Evolutionary conservation across 768 basidiomycete species (phyloP).

Genomic region (Tylopilus cervinicoccineus): DNA sequence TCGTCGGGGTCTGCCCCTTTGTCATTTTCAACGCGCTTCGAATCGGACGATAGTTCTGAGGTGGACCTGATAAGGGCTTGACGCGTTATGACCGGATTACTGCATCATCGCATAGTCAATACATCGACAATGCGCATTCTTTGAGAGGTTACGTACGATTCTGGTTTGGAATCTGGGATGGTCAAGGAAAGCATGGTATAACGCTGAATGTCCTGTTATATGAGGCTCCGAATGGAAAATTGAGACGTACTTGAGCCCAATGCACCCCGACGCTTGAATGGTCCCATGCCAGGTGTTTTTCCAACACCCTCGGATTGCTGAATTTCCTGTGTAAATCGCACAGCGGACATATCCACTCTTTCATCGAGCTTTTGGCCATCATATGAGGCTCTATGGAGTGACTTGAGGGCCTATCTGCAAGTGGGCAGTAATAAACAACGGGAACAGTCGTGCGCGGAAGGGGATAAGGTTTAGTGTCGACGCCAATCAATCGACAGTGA

Average conservation of each 20-base stretch:
- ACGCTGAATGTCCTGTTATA: conserved; percentile 10
- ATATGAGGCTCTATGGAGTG: conserved; percentile 9
- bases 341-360: conserved; percentile 49
- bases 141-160: conserved; percentile 10
- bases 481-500: conserved; percentile 36
- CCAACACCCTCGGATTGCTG: conserved; percentile 39
- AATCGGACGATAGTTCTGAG: conserved; percentile 2
- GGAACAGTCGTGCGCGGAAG: conserved; percentile 17
- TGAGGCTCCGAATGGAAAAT: not conserved
- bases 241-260: conserved; percentile 35
- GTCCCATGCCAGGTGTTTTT: conserved; percentile 47
- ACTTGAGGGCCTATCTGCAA: conserved; percentile 6
- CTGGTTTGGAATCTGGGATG: conserved; percentile 9
- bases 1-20: conserved; percentile 1
- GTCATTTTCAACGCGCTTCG: not conserved
- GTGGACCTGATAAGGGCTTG: conserved; percentile 2
- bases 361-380: conserved; percentile 25
- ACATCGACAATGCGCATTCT: not conserved
- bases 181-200: conserved; percentile 15
- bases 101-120: conserved; percentile 1
- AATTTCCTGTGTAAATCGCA: conserved; percentile 47
- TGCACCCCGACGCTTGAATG: conserved; percentile 38
- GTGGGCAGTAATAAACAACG: conserved; percentile 21
- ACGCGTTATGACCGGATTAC: conserved; percentile 1
- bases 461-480: conserved; percentile 31